Evolutionary conservation across 441 rosid species (phyloP).

Genomic region (Sinapis alba): DNA sequence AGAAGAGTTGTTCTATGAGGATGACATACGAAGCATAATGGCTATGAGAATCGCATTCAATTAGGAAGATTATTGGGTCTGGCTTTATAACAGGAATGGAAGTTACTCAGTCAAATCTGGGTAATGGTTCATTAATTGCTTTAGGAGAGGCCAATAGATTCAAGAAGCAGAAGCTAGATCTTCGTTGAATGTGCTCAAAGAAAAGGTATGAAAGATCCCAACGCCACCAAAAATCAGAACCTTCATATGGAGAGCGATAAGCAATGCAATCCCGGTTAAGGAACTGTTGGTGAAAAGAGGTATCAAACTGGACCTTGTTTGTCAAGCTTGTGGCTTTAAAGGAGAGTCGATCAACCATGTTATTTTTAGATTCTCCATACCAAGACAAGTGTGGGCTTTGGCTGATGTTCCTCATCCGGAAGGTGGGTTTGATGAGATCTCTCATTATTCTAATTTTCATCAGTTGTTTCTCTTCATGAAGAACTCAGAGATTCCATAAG

Average conservation of each 20-base stretch:
- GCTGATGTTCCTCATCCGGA: too few species aligned
- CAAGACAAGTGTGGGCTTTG: neutral
- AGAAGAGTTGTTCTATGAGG: neutral
- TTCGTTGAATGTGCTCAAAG: neutral
- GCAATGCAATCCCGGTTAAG: neutral
- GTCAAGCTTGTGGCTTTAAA: neutral
- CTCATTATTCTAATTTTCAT: neutral
- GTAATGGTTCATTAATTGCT: neutral
- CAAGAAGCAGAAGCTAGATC: neutral
- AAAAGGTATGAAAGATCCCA: neutral
- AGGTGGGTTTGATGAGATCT: neutral
- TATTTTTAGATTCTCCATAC: neutral
- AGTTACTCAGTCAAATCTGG: neutral
- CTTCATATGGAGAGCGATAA: neutral
- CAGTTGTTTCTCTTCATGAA: too few species aligned
- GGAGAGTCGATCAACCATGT: neutral
- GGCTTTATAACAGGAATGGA: neutral
- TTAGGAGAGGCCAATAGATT: neutral
- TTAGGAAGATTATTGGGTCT: neutral
- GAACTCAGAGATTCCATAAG: neutral
- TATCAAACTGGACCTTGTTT: neutral
- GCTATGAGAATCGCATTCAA: neutral
- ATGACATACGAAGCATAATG: neutral
- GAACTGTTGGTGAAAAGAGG: neutral
- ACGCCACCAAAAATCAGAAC: neutral